Evolutionary conservation across 129 eudicot species (phyloP), one percentile per base, ranked within the genome.

Genomic region (Lactuca saligna): DNA sequence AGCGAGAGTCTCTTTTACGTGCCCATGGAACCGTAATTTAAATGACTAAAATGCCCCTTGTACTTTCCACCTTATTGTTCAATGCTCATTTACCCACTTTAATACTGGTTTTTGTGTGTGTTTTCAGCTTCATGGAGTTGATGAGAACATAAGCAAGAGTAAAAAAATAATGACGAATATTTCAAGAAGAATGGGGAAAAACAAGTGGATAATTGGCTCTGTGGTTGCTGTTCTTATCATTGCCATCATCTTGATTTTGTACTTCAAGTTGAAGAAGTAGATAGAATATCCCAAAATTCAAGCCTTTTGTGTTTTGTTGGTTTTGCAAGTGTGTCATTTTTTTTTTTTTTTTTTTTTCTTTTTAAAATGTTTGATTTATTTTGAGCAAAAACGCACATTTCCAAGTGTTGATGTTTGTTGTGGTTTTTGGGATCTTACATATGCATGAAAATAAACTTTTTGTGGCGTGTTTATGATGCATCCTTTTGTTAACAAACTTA

Each of bases 121-220:
- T 31, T 74, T 73, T 37, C 81, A 86, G 93, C 86, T 86, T 72
- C 86, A 83, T 68, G 88, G 87, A 71, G 93, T 86, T 53, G 93
- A 86, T 76, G 87, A 81, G 77, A 84, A 79, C 66, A 55, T 86
- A 39, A 56, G 85, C 74, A 83, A 80, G 76, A 86, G 88, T 61
- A 86, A 86, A 68, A 86, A 81, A 72, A 77, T 86, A 5, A 74
- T 86, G 78, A 83, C 84, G 5, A 76, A 81, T 54, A 86, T 83
- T 63, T 83, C 93, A 41, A 82, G 82, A 61, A 79, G 88, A 64
- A 86, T 86, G 83, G 82, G 79, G 75, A 77, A 78, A 82, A 86
- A 86, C 86, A 86, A 86, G 78, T 83, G 73, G 75, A 78, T 83
- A 37, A 75, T 83, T 7, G 89, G 93, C 25, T 81, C 70, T 41